Conservation (phyloP, 2,329 filamentous ascomycete genomes). For the Hansfordia pulvinata region DNA sequence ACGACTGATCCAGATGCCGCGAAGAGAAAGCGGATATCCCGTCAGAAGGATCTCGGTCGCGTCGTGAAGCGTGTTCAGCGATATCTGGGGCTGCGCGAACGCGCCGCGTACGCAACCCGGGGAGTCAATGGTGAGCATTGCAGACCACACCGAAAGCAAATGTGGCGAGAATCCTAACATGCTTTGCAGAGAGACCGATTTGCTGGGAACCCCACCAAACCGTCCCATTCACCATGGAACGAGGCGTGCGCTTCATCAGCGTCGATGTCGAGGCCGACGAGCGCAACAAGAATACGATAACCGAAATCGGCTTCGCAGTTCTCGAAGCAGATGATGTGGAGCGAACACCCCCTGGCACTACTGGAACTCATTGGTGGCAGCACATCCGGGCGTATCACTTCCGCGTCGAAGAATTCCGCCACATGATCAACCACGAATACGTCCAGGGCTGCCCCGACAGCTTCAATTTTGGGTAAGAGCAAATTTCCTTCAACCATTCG, state of each 20-base stretch:
- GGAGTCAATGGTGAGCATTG: too few relatives aligned
- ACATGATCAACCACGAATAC: constrained; percentile 53
- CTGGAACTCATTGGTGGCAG: constrained; percentile 52
- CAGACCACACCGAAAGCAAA: too few relatives aligned
- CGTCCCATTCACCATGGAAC: too few relatives aligned
- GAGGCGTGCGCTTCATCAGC: constrained; percentile 61
- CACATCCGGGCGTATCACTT: constrained; percentile 62
- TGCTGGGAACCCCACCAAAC: too few relatives aligned
- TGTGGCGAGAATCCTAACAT: too few relatives aligned
- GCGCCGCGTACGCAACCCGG: too few relatives aligned
- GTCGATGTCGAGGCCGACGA: constrained; percentile 82
- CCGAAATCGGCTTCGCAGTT: constrained; percentile 74
- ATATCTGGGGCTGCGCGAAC: constrained; percentile 24
- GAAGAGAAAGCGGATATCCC: too few relatives aligned
- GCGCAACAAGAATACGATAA: constrained; percentile 48
- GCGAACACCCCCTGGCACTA: constrained; percentile 41
- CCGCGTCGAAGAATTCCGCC: constrained; percentile 54
- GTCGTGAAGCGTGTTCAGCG: constrained; percentile 36
- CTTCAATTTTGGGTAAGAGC: constrained; percentile 60
- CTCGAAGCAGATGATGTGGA: constrained; percentile 54
- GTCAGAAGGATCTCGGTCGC: too few relatives aligned
- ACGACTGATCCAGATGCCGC: too few relatives aligned
- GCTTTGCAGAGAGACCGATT: too few relatives aligned
- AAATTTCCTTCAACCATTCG: background rate
- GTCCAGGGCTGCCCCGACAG: constrained; percentile 59